A percentile compares a stretch with the other conserved stretches of the same genome.
Evolutionary conservation across 495 filamentous ascomycete species (phyloP).

Genomic region (Barbatosphaeria neglecta): DNA sequence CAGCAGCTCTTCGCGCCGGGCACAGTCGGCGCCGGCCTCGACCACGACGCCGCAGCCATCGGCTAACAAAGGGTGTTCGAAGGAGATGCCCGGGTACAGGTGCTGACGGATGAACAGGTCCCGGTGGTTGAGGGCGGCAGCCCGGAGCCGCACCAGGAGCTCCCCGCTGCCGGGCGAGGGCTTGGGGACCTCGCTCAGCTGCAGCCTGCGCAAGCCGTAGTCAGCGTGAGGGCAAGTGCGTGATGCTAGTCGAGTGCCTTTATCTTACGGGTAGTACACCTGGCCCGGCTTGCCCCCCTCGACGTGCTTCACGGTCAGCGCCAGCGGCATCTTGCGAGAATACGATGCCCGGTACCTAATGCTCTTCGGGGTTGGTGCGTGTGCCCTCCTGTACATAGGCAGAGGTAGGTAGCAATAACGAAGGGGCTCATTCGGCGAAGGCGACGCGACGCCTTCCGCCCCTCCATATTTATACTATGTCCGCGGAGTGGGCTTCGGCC

Average conservation of each 20-base stretch:
- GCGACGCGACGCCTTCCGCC: no score
- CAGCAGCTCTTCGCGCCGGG: slow-evolving; percentile 22
- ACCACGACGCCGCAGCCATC: slow-evolving; percentile 71
- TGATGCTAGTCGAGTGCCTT: slow-evolving; percentile 2
- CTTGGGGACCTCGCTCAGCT: slow-evolving; percentile 44
- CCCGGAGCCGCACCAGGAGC: slow-evolving; percentile 56
- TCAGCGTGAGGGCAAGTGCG: not conserved
- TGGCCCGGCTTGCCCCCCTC: slow-evolving; percentile 67
- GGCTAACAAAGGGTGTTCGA: slow-evolving; percentile 60
- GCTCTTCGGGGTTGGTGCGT: not conserved
- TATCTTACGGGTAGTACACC: slow-evolving; percentile 64
- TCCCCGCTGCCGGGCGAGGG: slow-evolving; percentile 51
- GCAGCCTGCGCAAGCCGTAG: slow-evolving; percentile 49
- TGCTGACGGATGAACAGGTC: slow-evolving; percentile 87
- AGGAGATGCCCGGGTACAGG: slow-evolving; percentile 75
- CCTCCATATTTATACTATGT: no score
- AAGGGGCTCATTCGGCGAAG: no score
- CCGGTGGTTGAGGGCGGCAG: slow-evolving; percentile 80
- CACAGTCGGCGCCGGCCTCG: slow-evolving; percentile 41
- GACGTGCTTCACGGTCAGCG: slow-evolving; percentile 38
- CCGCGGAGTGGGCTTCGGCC: no score
- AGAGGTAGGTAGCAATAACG: no score
- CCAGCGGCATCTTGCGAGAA: slow-evolving; percentile 26
- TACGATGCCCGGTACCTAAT: not conserved
- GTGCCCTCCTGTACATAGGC: not conserved